Percentiles rank a stretch among this genome's conserved stretches.
These are phyloP conservation scores for Populus hybrid DNA, from an alignment of 441 rosid genomes.

Conservation along the genomic window DNA sequence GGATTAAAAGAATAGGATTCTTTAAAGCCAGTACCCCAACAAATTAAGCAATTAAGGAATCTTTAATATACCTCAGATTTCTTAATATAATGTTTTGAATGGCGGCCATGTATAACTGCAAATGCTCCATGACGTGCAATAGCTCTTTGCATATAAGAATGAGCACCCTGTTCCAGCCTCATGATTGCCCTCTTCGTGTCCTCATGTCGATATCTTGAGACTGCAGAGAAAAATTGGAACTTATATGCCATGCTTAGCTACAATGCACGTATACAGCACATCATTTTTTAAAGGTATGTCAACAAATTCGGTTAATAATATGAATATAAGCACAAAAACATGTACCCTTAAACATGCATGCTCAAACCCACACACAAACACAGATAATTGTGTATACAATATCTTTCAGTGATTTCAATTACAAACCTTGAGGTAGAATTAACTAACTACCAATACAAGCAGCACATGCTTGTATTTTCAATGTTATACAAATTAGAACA, in stretches of 20 bases:
- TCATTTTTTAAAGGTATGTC: background rate
- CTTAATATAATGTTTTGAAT: conserved; percentile 77
- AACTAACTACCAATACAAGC: background rate
- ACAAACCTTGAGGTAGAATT: background rate
- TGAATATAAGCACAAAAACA: background rate
- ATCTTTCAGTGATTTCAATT: background rate
- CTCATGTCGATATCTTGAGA: conserved; percentile 60
- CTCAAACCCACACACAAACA: background rate
- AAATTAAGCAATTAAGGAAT: background rate
- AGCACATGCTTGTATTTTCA: background rate
- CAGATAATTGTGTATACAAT: background rate
- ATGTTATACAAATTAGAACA: background rate
- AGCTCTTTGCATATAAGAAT: conserved; percentile 73
- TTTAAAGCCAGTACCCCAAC: background rate
- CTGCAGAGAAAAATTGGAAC: conserved; percentile 34
- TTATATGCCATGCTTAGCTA: background rate
- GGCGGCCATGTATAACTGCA: conserved; percentile 73
- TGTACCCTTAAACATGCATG: background rate
- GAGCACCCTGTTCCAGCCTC: conserved; percentile 78
- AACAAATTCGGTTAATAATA: background rate
- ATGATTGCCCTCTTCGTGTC: conserved; percentile 59
- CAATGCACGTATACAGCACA: background rate
- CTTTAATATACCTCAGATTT: conserved; percentile 67
- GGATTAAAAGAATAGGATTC: background rate
- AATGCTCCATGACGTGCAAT: conserved; percentile 73